Conservation (phyloP, 164 flowering plant species). For the Sextonia rubra region DNA sequence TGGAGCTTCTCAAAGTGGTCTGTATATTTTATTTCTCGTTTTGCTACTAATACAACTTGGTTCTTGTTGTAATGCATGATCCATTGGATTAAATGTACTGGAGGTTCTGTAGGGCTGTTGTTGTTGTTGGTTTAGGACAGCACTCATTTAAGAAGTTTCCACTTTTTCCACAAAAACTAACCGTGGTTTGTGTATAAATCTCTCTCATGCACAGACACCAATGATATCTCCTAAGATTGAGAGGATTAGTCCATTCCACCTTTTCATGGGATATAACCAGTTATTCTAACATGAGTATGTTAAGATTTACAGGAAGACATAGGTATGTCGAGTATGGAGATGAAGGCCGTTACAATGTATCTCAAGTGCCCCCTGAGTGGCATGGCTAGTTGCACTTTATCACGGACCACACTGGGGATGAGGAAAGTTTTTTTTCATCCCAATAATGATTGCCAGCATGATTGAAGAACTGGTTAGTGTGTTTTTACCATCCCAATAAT, state of each 20-base stretch:
- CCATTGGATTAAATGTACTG: neutral
- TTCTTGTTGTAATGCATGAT: neutral
- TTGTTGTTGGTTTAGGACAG: neutral
- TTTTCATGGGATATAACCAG: neutral
- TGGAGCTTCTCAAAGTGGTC: conserved; percentile 58
- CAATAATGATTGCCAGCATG: neutral
- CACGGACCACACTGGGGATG: conserved; percentile 96
- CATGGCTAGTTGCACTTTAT: conserved; percentile 97
- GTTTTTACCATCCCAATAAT: neutral
- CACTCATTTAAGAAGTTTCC: neutral
- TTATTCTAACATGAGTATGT: neutral
- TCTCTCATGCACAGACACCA: neutral
- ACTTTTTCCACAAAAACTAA: neutral
- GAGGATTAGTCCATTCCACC: neutral
- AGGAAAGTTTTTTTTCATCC: conserved; percentile 39
- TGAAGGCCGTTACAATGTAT: conserved; percentile 85
- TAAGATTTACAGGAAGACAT: conserved; percentile 66
- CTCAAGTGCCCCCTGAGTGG: conserved; percentile 99
- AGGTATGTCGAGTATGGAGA: conserved; percentile 97
- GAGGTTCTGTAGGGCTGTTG: neutral
- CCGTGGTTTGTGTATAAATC: neutral
- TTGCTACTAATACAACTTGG: neutral
- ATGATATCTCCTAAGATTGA: neutral
- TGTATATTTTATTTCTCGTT: conserved; percentile 1
- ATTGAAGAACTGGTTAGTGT: neutral